A percentile compares a stretch with the other conserved stretches of the same genome.
Conservation (phyloP, 805 yeast species). For the Cyberlindnera xishuangbannaensis region DNA sequence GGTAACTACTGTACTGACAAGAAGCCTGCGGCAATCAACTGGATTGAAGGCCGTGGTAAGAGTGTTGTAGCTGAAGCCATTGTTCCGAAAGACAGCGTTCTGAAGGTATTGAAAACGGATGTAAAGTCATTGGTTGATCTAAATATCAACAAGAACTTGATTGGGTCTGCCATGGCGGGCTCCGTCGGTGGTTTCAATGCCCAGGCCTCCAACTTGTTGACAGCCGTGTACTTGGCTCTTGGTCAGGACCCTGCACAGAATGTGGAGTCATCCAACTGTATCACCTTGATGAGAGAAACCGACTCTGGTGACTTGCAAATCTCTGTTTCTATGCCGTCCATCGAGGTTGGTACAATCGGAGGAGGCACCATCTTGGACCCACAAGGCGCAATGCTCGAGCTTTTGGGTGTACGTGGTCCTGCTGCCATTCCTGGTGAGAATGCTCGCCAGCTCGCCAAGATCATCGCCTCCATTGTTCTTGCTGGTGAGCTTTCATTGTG, state of each 20-base stretch:
- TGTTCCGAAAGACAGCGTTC: conserved; percentile 76
- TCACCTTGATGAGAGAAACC: conserved; percentile 83
- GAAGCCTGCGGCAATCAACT: conserved; percentile 95
- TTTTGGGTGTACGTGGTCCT: conserved; percentile 94
- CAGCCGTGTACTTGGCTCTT: conserved; percentile 89
- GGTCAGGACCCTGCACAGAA: conserved; percentile 99
- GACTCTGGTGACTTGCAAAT: conserved; percentile 75
- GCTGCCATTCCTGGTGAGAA: conserved; percentile 90
- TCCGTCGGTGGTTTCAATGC: conserved; percentile 97
- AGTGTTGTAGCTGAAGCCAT: conserved; percentile 95
- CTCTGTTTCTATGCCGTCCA: conserved; percentile 98
- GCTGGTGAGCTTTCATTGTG: conserved; percentile 95
- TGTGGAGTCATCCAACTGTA: conserved; percentile 96
- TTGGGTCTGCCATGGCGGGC: conserved; percentile 99
- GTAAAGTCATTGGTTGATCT: conserved; percentile 90
- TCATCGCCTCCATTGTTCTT: conserved; percentile 90
- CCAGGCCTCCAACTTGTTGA: conserved; percentile 93
- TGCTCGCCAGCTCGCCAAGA: conserved; percentile 86
- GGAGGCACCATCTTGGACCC: conserved; percentile 98
- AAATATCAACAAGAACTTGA: conserved; percentile 80
- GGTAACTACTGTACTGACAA: conserved; percentile 98
- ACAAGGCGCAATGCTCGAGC: conserved; percentile 92
- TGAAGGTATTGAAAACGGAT: conserved; percentile 80
- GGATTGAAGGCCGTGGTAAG: conserved; percentile 99
- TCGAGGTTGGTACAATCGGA: conserved; percentile 98